Percentiles rank a stretch among this genome's conserved stretches.
Evolutionary conservation across 225 moss, liverwort and hornwort genomes (phyloP).

Genomic region (Polytrichum formosum): DNA sequence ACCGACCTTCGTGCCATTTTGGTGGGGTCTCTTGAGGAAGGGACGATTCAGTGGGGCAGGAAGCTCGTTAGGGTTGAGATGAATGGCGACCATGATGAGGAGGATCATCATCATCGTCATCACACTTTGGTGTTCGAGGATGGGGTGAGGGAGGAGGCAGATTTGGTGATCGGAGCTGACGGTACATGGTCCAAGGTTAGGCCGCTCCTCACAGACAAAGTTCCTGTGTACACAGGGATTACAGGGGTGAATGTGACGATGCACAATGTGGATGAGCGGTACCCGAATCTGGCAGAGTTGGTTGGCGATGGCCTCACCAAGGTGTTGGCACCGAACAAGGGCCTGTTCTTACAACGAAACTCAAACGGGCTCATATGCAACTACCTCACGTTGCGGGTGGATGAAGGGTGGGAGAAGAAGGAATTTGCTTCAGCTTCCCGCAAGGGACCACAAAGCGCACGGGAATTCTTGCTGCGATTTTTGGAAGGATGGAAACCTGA

Average conservation of each 20-base stretch:
- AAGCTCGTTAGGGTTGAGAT: neutral
- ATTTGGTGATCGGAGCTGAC: slow-evolving; percentile 4
- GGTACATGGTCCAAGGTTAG: slow-evolving; percentile 3
- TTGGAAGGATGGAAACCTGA: slow-evolving; percentile 3
- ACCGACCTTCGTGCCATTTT: neutral
- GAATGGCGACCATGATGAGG: neutral
- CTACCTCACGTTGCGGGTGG: neutral
- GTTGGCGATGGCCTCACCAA: neutral
- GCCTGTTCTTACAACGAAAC: neutral
- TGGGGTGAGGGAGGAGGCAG: neutral
- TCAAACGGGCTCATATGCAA: neutral
- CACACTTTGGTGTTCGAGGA: neutral
- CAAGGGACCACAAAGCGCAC: neutral
- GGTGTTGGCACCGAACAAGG: neutral
- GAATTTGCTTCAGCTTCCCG: slow-evolving; percentile 3
- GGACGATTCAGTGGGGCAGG: neutral
- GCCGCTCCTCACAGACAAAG: neutral
- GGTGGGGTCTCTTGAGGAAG: neutral
- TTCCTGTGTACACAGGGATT: neutral
- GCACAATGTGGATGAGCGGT: neutral
- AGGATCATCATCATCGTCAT: too few relatives aligned
- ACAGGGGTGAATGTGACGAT: neutral
- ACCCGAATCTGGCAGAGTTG: neutral
- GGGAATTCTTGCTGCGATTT: neutral
- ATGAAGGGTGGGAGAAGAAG: slow-evolving; percentile 5